These are phyloP conservation scores for Monilinia vaccinii-corymbosi DNA, from an alignment of 2,329 filamentous ascomycete species.

Conservation along the genomic window DNA sequence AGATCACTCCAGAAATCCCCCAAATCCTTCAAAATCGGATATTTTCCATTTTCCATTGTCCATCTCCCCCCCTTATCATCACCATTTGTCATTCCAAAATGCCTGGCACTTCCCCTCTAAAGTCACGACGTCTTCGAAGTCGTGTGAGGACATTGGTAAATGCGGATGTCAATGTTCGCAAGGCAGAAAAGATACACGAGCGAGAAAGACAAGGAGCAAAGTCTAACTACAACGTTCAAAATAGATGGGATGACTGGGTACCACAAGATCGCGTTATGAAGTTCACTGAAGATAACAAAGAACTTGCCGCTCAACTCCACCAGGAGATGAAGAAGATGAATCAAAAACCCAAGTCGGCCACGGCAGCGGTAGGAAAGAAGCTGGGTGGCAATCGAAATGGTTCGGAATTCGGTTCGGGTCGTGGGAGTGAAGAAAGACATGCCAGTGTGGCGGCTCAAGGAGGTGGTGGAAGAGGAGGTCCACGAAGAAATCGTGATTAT, in stretches of 20 bases:
- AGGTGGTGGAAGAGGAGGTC: conserved; percentile 44
- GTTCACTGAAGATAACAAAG: conserved; percentile 89
- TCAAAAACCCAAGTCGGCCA: conserved; percentile 34
- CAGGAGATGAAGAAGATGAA: conserved; percentile 49
- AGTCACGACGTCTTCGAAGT: not conserved
- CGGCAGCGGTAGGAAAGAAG: conserved; percentile 49
- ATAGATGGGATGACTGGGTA: conserved; percentile 91
- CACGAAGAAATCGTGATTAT: conserved; percentile 67
- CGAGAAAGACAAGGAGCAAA: not conserved
- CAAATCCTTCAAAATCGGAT: too few relatives aligned
- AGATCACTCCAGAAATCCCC: too few relatives aligned
- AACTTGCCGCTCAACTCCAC: conserved; percentile 67
- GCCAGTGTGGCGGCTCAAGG: conserved; percentile 50
- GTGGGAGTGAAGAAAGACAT: conserved; percentile 71
- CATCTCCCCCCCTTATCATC: not conserved
- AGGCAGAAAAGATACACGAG: not conserved
- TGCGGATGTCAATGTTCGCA: not conserved
- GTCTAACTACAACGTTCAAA: not conserved
- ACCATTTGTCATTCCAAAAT: not conserved
- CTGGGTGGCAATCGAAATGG: conserved; percentile 44
- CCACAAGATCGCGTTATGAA: conserved; percentile 87
- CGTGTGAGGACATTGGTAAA: not conserved
- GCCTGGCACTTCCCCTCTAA: not conserved
- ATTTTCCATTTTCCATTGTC: not conserved
- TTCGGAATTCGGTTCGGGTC: conserved; percentile 52